Evolutionary conservation across 2,329 filamentous ascomycete species (phyloP), one percentile per base, ranked within the genome.

Genomic region (Cordyceps cateniannulata): DNA sequence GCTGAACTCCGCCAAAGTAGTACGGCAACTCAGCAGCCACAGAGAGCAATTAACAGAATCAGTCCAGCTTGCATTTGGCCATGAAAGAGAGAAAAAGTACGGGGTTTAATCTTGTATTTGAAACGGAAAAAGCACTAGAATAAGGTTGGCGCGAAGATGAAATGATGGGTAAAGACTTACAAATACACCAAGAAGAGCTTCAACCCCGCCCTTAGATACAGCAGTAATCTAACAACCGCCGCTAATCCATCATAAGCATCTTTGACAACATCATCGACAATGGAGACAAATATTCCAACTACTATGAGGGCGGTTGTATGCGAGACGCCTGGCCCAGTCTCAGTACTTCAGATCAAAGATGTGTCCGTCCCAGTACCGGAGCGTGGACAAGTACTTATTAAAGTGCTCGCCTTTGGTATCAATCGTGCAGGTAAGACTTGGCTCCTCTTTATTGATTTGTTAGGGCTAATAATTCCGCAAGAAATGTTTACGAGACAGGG

Each of bases 401-500:
- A 57, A 35, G 40, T 57, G 10, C 40, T 47, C 40, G 54, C 42
- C 16, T 57, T 57, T 27, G 54, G 54, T 25, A 49, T 57, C 44
- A 57, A 57, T n/a, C 54, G 54, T 25, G 54, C 54, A 48, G 54
- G 48, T 35, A 32, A 20, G n/a, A 16, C 2, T 10, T 22, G 12
- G 7, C 3, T 35, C 14, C 8, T 18, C 8, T 20, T n/a, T 32
- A 4, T 14, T 22, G 4, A 16, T 20, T 35, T 14, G n/a, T 22
- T 3, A 8, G 32, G 20, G 8, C 48, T 51, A 51, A 51, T 7
- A 22, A n/a, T 8, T 3, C 9, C 3, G 9, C 18, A 35, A 51
- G 48, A 57, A 48, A 49, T 57, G 54, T 49, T 57, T 24, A 57
- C 54, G 1, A 42, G 54, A 16, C 44, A 57, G 27, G 54, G 54